Percentiles rank a stretch among this genome's conserved stretches.
phyloP scores from a whole-genome alignment of 192 early-diverging fungal genomes.

The Thamnidium elegans region DNA sequence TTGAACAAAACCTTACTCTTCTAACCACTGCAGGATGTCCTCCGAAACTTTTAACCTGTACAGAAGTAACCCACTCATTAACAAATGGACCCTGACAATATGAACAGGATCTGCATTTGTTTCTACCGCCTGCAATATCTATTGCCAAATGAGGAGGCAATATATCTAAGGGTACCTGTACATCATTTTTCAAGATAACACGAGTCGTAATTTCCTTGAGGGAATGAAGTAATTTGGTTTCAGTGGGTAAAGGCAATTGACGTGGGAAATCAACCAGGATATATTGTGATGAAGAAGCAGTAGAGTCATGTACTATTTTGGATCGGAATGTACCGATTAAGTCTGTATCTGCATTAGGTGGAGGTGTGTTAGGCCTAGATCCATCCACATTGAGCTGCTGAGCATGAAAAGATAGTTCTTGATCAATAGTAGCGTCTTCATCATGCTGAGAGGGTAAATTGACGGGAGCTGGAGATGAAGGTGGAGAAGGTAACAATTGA shows the following conservation, averaged over 20 bases:
- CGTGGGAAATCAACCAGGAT: not conserved
- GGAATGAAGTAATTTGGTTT: conserved; percentile 35
- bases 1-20: conserved; percentile 49
- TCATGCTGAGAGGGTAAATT: conserved; percentile 10
- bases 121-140: not conserved
- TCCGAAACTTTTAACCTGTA: conserved; percentile 48
- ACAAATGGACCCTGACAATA: conserved; percentile 39
- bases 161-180: conserved; percentile 32
- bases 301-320: not conserved
- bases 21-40: conserved; percentile 53
- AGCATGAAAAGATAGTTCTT: conserved; percentile 33
- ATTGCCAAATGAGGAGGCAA: conserved; percentile 26
- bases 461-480: not conserved
- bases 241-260: not conserved
- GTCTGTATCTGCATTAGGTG: not conserved
- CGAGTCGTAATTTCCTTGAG: conserved; percentile 45
- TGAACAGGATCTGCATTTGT: conserved; percentile 17
- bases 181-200: conserved; percentile 25
- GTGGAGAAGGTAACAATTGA: not conserved
- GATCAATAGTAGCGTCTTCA: conserved; percentile 34
- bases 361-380: conserved; percentile 12
- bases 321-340: conserved; percentile 6
- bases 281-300: not conserved
- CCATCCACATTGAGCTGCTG: conserved; percentile 28
- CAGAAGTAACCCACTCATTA: conserved; percentile 54